A percentile compares a stretch with the other conserved stretches of the same genome.
Evolutionary conservation across 441 rosid genomes (phyloP).

Genomic region (Jatropha multifida): DNA sequence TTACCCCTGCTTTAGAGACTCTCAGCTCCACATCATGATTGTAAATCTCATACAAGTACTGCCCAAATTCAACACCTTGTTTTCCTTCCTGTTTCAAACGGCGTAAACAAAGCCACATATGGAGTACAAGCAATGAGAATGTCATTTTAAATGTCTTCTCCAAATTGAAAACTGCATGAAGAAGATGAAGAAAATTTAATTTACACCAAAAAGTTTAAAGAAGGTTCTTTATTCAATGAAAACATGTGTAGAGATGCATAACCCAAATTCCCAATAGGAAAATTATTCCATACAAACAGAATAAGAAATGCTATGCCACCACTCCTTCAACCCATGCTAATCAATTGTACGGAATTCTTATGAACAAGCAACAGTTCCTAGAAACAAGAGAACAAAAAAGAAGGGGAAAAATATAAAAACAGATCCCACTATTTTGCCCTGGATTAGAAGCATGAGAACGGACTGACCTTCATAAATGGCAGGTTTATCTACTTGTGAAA

Average conservation of each 20-base stretch:
- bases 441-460: conserved; percentile 12
- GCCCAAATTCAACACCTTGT: conserved; percentile 94
- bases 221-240: neutral
- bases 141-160: conserved; percentile 92
- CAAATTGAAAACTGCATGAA: conserved; percentile 76
- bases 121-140: conserved; percentile 83
- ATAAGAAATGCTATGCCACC: too few relatives aligned
- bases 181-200: conserved; percentile 9
- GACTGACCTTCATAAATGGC: conserved; percentile 77
- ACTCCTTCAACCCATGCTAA: neutral
- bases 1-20: conserved; percentile 95
- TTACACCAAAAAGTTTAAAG: neutral
- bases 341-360: neutral
- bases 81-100: conserved; percentile 87
- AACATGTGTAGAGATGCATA: neutral
- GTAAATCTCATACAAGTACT: conserved; percentile 83
- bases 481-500: conserved; percentile 75
- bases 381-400: neutral
- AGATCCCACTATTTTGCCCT: too few relatives aligned
- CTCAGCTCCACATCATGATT: conserved; percentile 89
- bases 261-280: too few relatives aligned
- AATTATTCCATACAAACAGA: too few relatives aligned
- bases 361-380: neutral
- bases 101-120: conserved; percentile 85
- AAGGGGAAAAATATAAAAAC: neutral